These are phyloP conservation scores for Trichoderma erinaceum DNA, from an alignment of 495 filamentous ascomycete genomes.

Conservation along the genomic window DNA sequence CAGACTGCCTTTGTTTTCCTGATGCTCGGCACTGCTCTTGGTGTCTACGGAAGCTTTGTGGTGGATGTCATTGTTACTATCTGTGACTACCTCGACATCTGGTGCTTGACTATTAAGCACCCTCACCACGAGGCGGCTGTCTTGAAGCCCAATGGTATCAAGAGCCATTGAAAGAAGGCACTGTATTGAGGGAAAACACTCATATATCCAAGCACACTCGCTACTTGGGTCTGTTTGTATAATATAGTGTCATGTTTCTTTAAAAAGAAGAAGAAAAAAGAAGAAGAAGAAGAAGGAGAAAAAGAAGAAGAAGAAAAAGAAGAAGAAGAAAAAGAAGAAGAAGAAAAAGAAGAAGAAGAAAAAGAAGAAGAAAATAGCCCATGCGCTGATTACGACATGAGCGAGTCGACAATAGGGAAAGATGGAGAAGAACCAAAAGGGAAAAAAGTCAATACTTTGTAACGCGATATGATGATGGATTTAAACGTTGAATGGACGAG, in stretches of 20 bases:
- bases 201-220: not conserved
- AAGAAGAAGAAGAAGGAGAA: not conserved
- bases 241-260: not conserved
- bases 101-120: conserved; percentile 95
- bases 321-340: not conserved
- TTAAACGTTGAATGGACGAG: not conserved
- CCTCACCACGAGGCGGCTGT: conserved; percentile 43
- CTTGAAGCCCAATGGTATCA: conserved; percentile 27
- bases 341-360: too few relatives aligned
- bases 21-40: conserved; percentile 71
- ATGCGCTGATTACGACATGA: too few relatives aligned
- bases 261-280: not conserved
- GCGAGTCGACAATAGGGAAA: not conserved
- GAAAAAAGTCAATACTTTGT: not conserved
- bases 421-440: not conserved
- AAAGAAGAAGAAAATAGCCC: too few relatives aligned
- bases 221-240: not conserved
- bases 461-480: not conserved
- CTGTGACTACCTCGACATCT: conserved; percentile 96
- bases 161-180: conserved; percentile 23
- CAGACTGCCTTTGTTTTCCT: conserved; percentile 82
- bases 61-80: conserved; percentile 94
- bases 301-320: too few relatives aligned
- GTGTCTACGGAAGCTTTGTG: conserved; percentile 92
- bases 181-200: not conserved